A percentile compares a stretch with the other conserved stretches of the same genome.
Conservation (phyloP, 257 asterid genomes). For the Vinca minor region DNA sequence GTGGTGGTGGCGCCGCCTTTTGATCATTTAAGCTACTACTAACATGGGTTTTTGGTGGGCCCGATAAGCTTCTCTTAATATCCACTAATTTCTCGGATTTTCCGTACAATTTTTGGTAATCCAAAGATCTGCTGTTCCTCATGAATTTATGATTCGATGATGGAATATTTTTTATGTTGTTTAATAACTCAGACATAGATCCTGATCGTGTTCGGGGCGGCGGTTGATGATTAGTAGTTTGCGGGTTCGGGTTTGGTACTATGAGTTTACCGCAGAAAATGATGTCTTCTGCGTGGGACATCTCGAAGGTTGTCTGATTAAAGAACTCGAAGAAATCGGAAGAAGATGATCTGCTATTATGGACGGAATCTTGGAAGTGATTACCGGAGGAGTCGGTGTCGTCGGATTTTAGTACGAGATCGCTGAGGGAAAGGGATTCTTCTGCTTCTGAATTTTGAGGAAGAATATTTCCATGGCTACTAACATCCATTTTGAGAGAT, state of each 20-base stretch:
- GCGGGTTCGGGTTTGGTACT: conserved; percentile 1
- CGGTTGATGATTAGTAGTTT: not conserved
- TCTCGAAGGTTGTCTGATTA: conserved; percentile 23
- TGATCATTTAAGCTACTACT: no score
- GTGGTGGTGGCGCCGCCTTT: no score
- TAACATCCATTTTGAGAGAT: conserved; percentile 6
- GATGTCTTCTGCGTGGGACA: conserved; percentile 61
- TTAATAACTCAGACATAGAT: conserved; percentile 13
- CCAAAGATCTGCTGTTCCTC: conserved; percentile 45
- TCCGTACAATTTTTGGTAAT: conserved; percentile 28
- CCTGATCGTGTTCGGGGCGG: conserved; percentile 16
- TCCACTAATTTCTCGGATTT: conserved; percentile 14
- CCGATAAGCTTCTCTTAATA: conserved; percentile 15
- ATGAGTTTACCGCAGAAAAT: conserved; percentile 50
- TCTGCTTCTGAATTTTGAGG: conserved; percentile 9
- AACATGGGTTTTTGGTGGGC: no score
- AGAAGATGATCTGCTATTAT: conserved; percentile 29
- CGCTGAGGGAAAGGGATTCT: conserved; percentile 18
- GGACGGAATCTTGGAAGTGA: conserved; percentile 8
- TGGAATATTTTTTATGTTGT: not conserved
- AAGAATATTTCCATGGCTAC: not conserved
- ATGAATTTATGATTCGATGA: not conserved
- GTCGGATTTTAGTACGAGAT: conserved; percentile 11
- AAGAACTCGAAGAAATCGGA: conserved; percentile 61
- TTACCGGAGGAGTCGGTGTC: conserved; percentile 12